Conservation (phyloP, 148 eudicot genomes). For the Spergularia marina region DNA sequence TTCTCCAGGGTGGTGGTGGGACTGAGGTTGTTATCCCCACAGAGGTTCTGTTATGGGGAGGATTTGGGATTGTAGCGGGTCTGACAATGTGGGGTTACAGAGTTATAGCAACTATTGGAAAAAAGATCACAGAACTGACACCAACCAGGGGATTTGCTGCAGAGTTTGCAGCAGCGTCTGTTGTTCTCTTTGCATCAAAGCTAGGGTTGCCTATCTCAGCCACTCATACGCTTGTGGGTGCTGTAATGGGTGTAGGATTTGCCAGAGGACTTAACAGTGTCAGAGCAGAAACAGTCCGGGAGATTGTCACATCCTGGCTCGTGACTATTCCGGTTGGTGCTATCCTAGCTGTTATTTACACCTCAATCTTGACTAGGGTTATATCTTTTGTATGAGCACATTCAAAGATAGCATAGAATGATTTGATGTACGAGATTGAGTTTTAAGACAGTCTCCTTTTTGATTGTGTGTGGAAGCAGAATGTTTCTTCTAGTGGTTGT, state of each 20-base stretch:
- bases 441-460: constrained; percentile 25
- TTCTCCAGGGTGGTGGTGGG: constrained; percentile 74
- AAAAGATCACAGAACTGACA: constrained; percentile 88
- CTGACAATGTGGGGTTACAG: constrained; percentile 94
- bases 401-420: constrained; percentile 6
- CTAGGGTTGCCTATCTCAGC: constrained; percentile 91
- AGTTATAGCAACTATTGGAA: constrained; percentile 89
- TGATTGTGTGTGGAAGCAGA: constrained; percentile 21
- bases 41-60: constrained; percentile 94
- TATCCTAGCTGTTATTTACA: constrained; percentile 59
- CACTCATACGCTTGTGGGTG: constrained; percentile 93
- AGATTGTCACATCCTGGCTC: constrained; percentile 82
- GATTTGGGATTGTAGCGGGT: constrained; percentile 95
- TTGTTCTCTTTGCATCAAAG: constrained; percentile 83
- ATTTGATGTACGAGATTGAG: constrained; percentile 18
- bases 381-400: constrained; percentile 45
- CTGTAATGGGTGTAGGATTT: constrained; percentile 97
- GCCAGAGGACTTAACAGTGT: constrained; percentile 92
- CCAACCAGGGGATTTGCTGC: constrained; percentile 97
- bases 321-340: constrained; percentile 90
- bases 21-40: constrained; percentile 63
- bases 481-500: constrained; percentile 24
- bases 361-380: constrained; percentile 68
- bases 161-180: constrained; percentile 96
- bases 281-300: constrained; percentile 72